phyloP scores from a whole-genome alignment of 768 basidiomycete species.

The Lactifluus hygrophoroides region DNA sequence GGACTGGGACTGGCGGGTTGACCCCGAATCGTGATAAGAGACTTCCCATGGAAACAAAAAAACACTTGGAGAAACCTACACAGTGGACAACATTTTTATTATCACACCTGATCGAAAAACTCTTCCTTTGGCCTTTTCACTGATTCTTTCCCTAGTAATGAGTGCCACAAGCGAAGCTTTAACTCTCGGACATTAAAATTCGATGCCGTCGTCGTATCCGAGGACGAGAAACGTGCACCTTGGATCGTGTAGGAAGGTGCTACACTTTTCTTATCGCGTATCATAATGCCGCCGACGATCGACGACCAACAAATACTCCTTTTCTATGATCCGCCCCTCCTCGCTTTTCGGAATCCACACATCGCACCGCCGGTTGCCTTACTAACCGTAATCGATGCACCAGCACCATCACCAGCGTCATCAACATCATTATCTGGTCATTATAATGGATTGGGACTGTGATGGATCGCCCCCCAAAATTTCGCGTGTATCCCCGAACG shows the following conservation, averaged over 20 bases:
- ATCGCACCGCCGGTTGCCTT: neutral
- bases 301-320: neutral
- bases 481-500: too few species aligned
- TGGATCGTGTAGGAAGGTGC: conserved; percentile 58
- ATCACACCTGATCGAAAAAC: conserved; percentile 3
- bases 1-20: neutral
- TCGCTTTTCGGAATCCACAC: neutral
- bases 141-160: neutral
- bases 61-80: neutral
- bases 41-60: conserved; percentile 8
- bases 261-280: conserved; percentile 25
- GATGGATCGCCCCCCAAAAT: too few species aligned
- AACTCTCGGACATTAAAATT: conserved; percentile 45
- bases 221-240: conserved; percentile 48
- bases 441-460: conserved; percentile 41
- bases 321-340: neutral
- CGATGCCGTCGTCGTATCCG: conserved; percentile 32
- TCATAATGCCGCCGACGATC: conserved; percentile 8
- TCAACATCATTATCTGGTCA: too few species aligned
- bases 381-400: neutral
- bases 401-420: too few species aligned
- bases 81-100: neutral
- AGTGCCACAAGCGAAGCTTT: conserved; percentile 25
- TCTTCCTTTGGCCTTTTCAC: neutral
- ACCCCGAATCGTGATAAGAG: neutral